Base-by-base conservation (phyloP, 1,139 yeast genomes). In the Yamadazyma oceani region DNA sequence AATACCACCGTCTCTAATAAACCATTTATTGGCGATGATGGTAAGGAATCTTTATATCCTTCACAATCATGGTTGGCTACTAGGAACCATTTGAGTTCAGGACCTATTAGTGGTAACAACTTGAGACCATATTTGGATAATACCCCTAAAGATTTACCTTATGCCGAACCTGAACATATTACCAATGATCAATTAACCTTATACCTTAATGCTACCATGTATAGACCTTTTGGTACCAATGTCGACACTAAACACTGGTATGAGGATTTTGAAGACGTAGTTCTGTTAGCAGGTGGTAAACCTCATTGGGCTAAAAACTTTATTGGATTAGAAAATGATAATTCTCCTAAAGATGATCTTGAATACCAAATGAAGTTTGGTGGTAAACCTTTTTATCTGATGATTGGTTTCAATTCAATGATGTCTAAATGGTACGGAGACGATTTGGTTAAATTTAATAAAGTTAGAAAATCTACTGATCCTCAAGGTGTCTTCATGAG, bases 241-340 rank as follows among this genome's bases (percentile, higher is more conserved):
- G 82, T 89, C 5, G 82, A 85, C 31, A 82, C 89, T 34, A 82
- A 80, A 41, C 73, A 79, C 47, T 92, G 97, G 96, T 92, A 77
- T 62, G 75, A 77, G 37, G 69, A 72, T n/a, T 92, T 92, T 60
- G 98, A 92, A 61, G 75, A 77, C 41, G 76, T 87, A 2, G 71
- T 90, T 72, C 72, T 73, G 38, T 79, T 77, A 25, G 90, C 85
- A 16, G 90, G 86, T 28, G 98, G 98, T 34, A 86, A 83, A 57
- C 98, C 98, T 2, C 98, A 92, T 59, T 92, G 98, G 98, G 98
- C 98, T n/a, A 92, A 92, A 70, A 90, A 90, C 62, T 92, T 89
- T 58, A 73, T 89, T 47, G 96, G 96, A 2, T 64, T 81, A 23
- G 66, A 65, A 37, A 64, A 62, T 42, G 40, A 47, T 3, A 39